Evolutionary conservation across 345 rosid genomes (phyloP), one percentile per base, ranked within the genome.

Genomic region (Aquilaria sinensis): DNA sequence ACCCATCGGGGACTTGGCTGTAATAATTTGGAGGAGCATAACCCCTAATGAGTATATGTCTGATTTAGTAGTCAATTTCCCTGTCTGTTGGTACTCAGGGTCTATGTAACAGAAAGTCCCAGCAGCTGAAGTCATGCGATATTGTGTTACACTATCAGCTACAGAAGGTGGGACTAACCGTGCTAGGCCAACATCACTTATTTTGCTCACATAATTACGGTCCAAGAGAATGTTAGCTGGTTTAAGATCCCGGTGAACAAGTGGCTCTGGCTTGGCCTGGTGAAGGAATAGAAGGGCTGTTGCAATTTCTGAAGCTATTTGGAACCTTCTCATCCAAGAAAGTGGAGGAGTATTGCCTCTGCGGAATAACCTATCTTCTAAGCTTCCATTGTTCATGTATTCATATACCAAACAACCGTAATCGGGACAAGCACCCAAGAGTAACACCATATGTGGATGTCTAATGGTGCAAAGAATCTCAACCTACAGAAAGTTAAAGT

Each of bases 181-280:
- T 31, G 96, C 98, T 4, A 92, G 90, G 67, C 98, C 96, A 56
- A 89, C 96, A 65, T 92, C 98, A 63, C 96, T 85, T 34, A 92
- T 92, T 79, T 92, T 92, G 86, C 90, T 85, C 68, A 83, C 86
- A 50, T 71, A 92, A 70, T 92, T 87, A 30, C 77, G 74, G 76
- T 92, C 96, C 62, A 92, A 30, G 53, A 92, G 96, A 74, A 92
- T 92, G 77, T 89, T 89, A 9, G 98, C 98, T 2, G 98, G 98
- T 70, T 92, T 92, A 34, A 92, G 83, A 64, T 89, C 98, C 16
- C 96, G 84, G 56, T 89, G 98, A 64, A 92, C 98, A 3, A 92
- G 78, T n/a, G 98, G 98, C 68, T 92, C 98, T 49, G 96, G 96
- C 78, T 89, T 92, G 31, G 98, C 77, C 73, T 92, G 96, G 77